A percentile compares a stretch with the other conserved stretches of the same genome.
These are phyloP conservation scores for Pichia phayaonensis DNA, from an alignment of 805 yeast genomes.

Conservation along the genomic window DNA sequence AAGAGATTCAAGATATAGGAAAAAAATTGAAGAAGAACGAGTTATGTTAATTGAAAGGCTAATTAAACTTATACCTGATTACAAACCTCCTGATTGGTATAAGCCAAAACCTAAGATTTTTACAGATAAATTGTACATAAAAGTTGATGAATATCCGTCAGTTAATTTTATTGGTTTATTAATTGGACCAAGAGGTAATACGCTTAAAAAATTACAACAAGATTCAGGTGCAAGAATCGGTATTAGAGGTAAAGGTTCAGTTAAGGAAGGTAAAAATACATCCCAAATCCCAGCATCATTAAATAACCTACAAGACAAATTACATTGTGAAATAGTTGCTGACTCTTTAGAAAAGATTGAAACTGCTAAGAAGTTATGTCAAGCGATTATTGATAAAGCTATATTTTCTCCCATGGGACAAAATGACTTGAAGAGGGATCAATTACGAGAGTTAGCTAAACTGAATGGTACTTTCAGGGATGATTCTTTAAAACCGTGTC, in stretches of 20 bases:
- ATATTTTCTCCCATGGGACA: slow-evolving; percentile 88
- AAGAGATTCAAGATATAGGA: slow-evolving; percentile 56
- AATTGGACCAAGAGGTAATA: slow-evolving; percentile 93
- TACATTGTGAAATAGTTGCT: slow-evolving; percentile 83
- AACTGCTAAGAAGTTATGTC: slow-evolving; percentile 66
- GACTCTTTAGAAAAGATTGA: slow-evolving; percentile 72
- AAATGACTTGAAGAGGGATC: slow-evolving; percentile 85
- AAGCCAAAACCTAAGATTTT: slow-evolving; percentile 49
- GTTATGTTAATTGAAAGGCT: slow-evolving; percentile 73
- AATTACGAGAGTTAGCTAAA: slow-evolving; percentile 84
- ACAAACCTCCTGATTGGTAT: slow-evolving; percentile 74
- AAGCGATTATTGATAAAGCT: slow-evolving; percentile 73
- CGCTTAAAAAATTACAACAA: slow-evolving; percentile 70
- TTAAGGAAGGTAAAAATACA: slow-evolving; percentile 76
- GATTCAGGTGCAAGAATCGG: slow-evolving; percentile 86
- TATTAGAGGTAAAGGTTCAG: slow-evolving; percentile 92
- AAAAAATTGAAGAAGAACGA: slow-evolving; percentile 68
- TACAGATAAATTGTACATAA: slow-evolving; percentile 76
- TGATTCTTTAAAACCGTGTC: slow-evolving; percentile 57
- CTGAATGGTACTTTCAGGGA: slow-evolving; percentile 86
- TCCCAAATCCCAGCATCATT: slow-evolving; percentile 39
- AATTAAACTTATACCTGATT: slow-evolving; percentile 63
- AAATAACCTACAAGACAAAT: slow-evolving; percentile 63
- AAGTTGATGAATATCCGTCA: slow-evolving; percentile 80
- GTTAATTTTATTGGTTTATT: slow-evolving; percentile 87